These are phyloP conservation scores for Crithidia sp. DNA, from an alignment of 208 protist species.

Conservation along the genomic window DNA sequence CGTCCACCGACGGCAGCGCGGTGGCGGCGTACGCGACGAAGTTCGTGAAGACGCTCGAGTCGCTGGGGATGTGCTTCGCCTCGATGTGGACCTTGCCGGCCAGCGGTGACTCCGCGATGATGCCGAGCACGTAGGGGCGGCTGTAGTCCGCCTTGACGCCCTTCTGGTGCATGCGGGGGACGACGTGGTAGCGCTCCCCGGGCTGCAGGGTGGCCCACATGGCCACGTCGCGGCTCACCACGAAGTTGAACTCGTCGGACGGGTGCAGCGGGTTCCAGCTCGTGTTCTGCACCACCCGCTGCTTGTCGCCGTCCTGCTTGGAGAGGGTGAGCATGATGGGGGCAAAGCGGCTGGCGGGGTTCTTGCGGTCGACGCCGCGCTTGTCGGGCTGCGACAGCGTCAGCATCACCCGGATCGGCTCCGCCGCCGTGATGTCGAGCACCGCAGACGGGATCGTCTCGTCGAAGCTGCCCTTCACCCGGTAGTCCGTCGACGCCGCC, in stretches of 20 bases:
- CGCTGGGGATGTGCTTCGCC: slow-evolving; percentile 40
- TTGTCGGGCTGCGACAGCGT: slow-evolving; percentile 77
- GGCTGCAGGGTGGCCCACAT: slow-evolving; percentile 65
- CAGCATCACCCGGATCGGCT: slow-evolving; percentile 43
- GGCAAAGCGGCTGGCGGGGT: slow-evolving; percentile 36
- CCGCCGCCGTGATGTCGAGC: slow-evolving; percentile 49
- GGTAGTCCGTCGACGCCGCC: slow-evolving; percentile 43
- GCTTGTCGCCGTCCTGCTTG: slow-evolving; percentile 18
- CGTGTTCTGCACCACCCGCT: slow-evolving; percentile 40
- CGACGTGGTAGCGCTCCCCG: slow-evolving; percentile 56
- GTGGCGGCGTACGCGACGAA: slow-evolving; percentile 32
- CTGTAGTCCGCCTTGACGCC: slow-evolving; percentile 43
- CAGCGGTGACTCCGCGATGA: slow-evolving; percentile 35
- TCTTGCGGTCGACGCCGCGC: slow-evolving; percentile 39
- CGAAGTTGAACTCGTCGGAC: slow-evolving; percentile 55
- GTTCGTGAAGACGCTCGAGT: slow-evolving; percentile 55
- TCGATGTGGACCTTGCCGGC: slow-evolving; percentile 48
- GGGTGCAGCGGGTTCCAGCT: slow-evolving; percentile 40
- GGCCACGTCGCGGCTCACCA: slow-evolving; percentile 58
- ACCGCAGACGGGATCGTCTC: slow-evolving; percentile 45
- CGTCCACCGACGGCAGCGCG: slow-evolving; percentile 24
- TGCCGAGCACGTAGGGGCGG: slow-evolving; percentile 55
- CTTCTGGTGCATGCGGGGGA: slow-evolving; percentile 68
- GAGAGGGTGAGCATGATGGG: slow-evolving; percentile 69
- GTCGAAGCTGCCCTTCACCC: slow-evolving; percentile 62